Evolutionary conservation across 768 basidiomycete genomes (phyloP), one percentile per base, ranked within the genome.

Genomic region (Phaeolepiota aurea): DNA sequence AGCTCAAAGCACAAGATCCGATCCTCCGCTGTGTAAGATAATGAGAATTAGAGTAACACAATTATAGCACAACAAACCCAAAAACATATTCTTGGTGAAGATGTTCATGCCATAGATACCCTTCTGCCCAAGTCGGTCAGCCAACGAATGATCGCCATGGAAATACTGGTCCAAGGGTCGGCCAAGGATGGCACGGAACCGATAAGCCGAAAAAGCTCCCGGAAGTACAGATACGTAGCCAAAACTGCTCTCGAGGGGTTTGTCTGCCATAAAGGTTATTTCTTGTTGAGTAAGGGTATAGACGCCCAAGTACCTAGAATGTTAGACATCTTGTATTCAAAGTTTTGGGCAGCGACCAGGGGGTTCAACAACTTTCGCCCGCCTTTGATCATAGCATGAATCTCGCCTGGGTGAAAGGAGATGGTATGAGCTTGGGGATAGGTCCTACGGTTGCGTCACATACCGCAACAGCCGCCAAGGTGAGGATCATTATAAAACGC

Each of bases 281-380:
- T 14, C 14, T 30, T 3, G 14, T 12, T n/a, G 10, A 14, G 33
- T 23, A 43, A 13, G 9, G 33, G 37, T 5, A 14, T n/a, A 32
- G 19, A 20, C 10, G 13, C 15, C 5, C 7, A 35, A 68, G 40
- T 49, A 79, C 82, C 86, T 20, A 97, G 69, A 54, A 98, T 96
- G 62, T 97, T 96, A 33, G 89, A 92, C 88, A 97, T 94, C 66
- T 91, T 96, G 67, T 96, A 96, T 64, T 93, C 91, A 52, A 93
- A 93, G 63, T 97, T 96, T 59, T 97, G 93, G 12, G 93, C 91
- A 5, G 93, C 93, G 20, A 97, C 76, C 37, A 92, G 66, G 14
- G 90, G 93, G 54, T 97, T 97, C 45, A 97, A 59, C 18, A 97
- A 76, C 59, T 96, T 96, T 62, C 62, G 81, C 32, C 91, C 91